These are phyloP conservation scores for Rubia peregrina DNA, from an alignment of 305 asterid species.

Conservation along the genomic window DNA sequence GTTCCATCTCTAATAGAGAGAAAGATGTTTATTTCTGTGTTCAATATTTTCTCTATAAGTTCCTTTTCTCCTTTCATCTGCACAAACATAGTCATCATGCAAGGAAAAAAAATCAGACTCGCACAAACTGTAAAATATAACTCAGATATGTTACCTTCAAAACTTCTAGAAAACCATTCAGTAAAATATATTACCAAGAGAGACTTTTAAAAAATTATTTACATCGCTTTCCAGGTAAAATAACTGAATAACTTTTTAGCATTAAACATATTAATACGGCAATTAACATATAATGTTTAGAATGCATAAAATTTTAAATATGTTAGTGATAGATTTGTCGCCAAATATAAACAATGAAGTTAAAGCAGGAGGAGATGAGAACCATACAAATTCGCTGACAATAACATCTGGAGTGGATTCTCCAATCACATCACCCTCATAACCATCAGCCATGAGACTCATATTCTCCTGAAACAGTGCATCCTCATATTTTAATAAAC, in stretches of 20 bases:
- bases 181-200: background rate
- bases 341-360: background rate
- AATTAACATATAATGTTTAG: constrained; percentile 1
- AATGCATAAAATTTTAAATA: background rate
- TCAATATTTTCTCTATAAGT: constrained; percentile 80
- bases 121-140: background rate
- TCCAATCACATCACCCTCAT: constrained; percentile 80
- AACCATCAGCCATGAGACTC: constrained; percentile 72
- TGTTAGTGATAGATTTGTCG: background rate
- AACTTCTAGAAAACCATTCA: background rate
- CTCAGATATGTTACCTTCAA: background rate
- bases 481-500: background rate
- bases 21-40: constrained; percentile 88
- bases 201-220: background rate
- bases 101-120: constrained; percentile 4
- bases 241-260: background rate
- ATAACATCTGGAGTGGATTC: constrained; percentile 94
- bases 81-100: background rate
- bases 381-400: constrained; percentile 85
- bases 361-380: constrained; percentile 14
- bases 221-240: background rate
- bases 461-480: constrained; percentile 50
- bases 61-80: constrained; percentile 96
- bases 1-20: constrained; percentile 89
- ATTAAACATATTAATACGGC: background rate